Percentiles rank a stretch among this genome's conserved stretches.
Evolutionary conservation across 148 eudicot genomes (phyloP).

Genomic region (Chenopodium formosanum): DNA sequence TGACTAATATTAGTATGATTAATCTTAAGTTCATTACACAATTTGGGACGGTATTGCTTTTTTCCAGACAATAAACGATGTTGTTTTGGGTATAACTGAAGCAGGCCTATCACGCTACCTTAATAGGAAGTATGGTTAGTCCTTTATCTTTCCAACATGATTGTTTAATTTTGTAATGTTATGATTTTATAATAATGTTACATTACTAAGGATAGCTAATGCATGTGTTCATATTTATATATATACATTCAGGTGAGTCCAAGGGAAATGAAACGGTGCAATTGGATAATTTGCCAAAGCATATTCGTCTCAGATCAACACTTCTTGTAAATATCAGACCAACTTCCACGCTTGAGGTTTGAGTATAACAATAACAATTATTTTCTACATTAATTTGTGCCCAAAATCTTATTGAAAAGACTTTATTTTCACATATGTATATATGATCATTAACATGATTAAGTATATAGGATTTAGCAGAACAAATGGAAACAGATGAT

Average conservation of each 20-base stretch:
- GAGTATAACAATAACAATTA: neutral
- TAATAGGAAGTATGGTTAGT: conserved; percentile 52
- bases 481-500: conserved; percentile 44
- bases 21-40: too few relatives aligned
- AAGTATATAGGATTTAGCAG: conserved; percentile 45
- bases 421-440: neutral
- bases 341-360: conserved; percentile 47
- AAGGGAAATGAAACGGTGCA: conserved; percentile 17
- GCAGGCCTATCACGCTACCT: conserved; percentile 68
- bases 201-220: neutral
- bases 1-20: too few relatives aligned
- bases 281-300: conserved; percentile 32
- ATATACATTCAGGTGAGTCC: neutral
- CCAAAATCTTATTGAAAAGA: neutral
- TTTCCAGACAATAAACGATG: conserved; percentile 67
- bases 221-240: too few relatives aligned
- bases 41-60: neutral
- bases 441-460: neutral
- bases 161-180: neutral
- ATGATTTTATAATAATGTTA: neutral
- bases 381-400: neutral
- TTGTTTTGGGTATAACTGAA: conserved; percentile 57
- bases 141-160: neutral
- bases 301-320: conserved; percentile 49
- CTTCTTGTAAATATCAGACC: conserved; percentile 57